These are phyloP conservation scores for Neofusicoccum laricinum DNA, from an alignment of 2,329 filamentous ascomycete genomes.

Conservation along the genomic window DNA sequence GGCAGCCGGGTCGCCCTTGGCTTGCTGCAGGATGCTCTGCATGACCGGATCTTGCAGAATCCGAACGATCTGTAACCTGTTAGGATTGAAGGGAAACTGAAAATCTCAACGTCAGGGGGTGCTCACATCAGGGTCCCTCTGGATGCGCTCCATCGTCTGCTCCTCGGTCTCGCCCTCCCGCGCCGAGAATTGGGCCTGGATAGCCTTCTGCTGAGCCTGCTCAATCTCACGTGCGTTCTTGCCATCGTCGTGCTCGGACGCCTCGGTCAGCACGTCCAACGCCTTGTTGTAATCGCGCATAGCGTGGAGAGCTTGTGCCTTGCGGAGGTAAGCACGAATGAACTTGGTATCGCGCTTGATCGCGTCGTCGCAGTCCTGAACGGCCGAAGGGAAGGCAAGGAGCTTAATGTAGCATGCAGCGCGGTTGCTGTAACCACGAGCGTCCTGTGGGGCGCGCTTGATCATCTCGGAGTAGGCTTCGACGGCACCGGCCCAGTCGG, in stretches of 20 bases:
- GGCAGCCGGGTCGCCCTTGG: conserved; percentile 86
- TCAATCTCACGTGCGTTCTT: conserved; percentile 91
- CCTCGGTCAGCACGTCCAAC: conserved; percentile 83
- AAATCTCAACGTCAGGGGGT: background rate
- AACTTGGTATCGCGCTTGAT: conserved; percentile 90
- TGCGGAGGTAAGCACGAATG: conserved; percentile 93
- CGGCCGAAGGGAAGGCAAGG: conserved; percentile 88
- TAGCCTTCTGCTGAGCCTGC: conserved; percentile 87
- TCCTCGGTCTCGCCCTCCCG: conserved; percentile 95
- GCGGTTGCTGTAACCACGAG: conserved; percentile 94
- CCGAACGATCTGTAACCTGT: conserved; percentile 63
- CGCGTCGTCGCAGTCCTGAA: conserved; percentile 87
- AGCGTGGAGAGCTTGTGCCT: conserved; percentile 90
- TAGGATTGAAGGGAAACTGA: background rate
- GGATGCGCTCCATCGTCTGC: conserved; percentile 87
- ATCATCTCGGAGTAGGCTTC: conserved; percentile 95
- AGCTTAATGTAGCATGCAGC: conserved; percentile 96
- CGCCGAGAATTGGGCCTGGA: conserved; percentile 83
- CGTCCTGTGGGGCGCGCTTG: conserved; percentile 89
- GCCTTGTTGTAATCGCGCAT: conserved; percentile 99
- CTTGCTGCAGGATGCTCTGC: conserved; percentile 96
- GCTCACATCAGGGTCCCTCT: conserved; percentile 84
- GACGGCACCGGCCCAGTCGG: conserved; percentile 91
- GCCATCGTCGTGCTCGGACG: conserved; percentile 70
- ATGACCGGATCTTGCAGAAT: conserved; percentile 96